A percentile compares a stretch with the other conserved stretches of the same genome.
phyloP scores from a whole-genome alignment of 345 rosid species.

The Stellera chamaejasme region DNA sequence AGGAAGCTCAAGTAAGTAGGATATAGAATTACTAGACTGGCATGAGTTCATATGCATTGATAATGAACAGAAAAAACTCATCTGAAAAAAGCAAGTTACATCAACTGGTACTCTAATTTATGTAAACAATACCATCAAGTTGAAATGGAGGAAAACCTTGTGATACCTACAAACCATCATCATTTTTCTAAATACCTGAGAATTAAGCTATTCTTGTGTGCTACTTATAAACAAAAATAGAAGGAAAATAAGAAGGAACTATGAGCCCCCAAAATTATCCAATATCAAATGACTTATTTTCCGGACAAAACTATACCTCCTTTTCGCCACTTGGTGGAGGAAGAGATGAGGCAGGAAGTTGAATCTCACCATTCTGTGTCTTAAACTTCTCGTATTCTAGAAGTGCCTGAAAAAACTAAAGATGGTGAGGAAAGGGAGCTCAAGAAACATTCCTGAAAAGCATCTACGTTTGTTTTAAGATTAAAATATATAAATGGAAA shows the following conservation, averaged over 20 bases:
- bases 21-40: neutral
- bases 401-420: slow-evolving; percentile 46
- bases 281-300: neutral
- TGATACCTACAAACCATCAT: neutral
- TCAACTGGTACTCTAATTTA: neutral
- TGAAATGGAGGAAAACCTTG: neutral
- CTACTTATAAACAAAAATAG: too few species aligned
- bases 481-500: too few species aligned
- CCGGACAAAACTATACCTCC: slow-evolving; percentile 41
- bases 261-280: too few species aligned
- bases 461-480: too few species aligned
- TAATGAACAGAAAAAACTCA: neutral
- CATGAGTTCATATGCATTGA: too few species aligned
- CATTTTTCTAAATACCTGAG: neutral
- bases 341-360: slow-evolving; percentile 51
- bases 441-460: too few species aligned
- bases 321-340: slow-evolving; percentile 50
- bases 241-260: too few species aligned
- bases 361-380: slow-evolving; percentile 61
- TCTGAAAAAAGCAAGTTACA: neutral
- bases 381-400: slow-evolving; percentile 79
- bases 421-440: slow-evolving; percentile 15
- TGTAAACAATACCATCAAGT: neutral
- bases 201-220: too few species aligned
- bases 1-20: slow-evolving; percentile 1